Evolutionary conservation across 1,284 basidiomycete genomes (phyloP).

Genomic region (Mycena sp.): DNA sequence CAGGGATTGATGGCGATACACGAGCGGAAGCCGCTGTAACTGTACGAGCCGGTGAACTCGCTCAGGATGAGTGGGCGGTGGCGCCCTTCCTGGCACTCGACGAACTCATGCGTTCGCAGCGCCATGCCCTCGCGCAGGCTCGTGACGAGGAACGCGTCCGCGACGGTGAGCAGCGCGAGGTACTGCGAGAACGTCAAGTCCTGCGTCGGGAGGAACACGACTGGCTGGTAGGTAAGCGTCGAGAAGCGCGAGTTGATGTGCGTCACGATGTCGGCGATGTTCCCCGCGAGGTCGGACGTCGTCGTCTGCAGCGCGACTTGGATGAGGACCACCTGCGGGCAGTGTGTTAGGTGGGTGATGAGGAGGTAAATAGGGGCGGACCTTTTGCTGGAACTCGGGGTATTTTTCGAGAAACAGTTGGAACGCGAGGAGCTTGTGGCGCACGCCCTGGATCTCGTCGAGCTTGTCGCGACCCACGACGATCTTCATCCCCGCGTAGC

Average conservation of each 20-base stretch:
- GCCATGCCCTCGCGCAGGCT: conserved; percentile 91
- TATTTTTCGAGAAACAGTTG: conserved; percentile 85
- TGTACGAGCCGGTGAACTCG: conserved; percentile 90
- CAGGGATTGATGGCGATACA: conserved; percentile 89
- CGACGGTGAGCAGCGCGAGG: conserved; percentile 82
- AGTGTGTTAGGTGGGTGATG: too few species aligned
- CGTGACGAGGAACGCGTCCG: conserved; percentile 89
- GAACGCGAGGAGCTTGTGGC: conserved; percentile 86
- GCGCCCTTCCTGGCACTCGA: conserved; percentile 79
- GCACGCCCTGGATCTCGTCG: conserved; percentile 87
- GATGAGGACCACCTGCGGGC: conserved; percentile 67
- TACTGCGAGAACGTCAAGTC: conserved; percentile 91
- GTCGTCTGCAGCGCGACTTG: conserved; percentile 90
- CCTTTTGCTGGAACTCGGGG: conserved; percentile 82
- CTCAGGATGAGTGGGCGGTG: conserved; percentile 81
- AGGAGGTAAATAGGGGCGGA: too few species aligned
- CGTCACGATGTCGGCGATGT: conserved; percentile 81
- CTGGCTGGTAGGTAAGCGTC: conserved; percentile 86
- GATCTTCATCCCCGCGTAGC: conserved; percentile 86
- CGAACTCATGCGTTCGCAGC: conserved; percentile 83
- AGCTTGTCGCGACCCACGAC: conserved; percentile 91
- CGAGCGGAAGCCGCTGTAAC: conserved; percentile 85
- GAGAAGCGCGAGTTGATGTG: conserved; percentile 87
- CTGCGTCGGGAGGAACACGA: conserved; percentile 89
- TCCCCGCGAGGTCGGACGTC: conserved; percentile 77